A percentile compares a stretch with the other conserved stretches of the same genome.
Conservation (phyloP, 768 basidiomycete genomes). For the Lentinula sp. region DNA sequence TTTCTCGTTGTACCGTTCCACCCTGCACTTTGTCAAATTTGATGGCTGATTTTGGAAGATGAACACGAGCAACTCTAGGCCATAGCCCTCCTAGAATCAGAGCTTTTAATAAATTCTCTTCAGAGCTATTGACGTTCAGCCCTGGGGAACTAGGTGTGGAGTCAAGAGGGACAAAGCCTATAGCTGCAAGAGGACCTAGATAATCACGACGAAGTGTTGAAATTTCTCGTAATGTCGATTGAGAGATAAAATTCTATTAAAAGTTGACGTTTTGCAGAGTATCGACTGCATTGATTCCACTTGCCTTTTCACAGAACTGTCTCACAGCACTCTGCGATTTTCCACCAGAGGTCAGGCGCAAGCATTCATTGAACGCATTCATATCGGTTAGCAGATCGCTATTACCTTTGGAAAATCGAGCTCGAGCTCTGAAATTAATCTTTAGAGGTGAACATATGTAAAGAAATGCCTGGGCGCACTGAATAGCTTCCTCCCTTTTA, state of each 20-base stretch:
- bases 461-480: slow-evolving; percentile 34
- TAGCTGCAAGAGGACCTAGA: slow-evolving; percentile 56
- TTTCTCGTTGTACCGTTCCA: slow-evolving; percentile 81
- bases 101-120: slow-evolving; percentile 76
- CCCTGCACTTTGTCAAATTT: slow-evolving; percentile 84
- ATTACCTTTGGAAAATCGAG: slow-evolving; percentile 55
- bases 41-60: slow-evolving; percentile 64
- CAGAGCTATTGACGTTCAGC: slow-evolving; percentile 60
- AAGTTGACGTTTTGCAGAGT: neutral
- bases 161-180: slow-evolving; percentile 58
- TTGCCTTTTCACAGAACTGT: slow-evolving; percentile 68
- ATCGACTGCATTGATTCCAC: neutral
- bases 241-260: slow-evolving; percentile 77
- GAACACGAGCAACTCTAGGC: slow-evolving; percentile 75
- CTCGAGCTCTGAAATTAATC: slow-evolving; percentile 50
- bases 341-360: slow-evolving; percentile 42
- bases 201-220: slow-evolving; percentile 75
- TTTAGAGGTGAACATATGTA: neutral
- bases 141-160: slow-evolving; percentile 38
- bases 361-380: slow-evolving; percentile 65
- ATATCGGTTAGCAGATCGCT: slow-evolving; percentile 86
- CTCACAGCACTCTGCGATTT: slow-evolving; percentile 40
- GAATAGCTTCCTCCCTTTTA: slow-evolving; percentile 72
- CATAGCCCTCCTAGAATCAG: slow-evolving; percentile 84
- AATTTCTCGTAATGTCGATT: slow-evolving; percentile 69